Conservation (phyloP, 176 grass and related monocot genomes). For the Eleusine coracana region DNA sequence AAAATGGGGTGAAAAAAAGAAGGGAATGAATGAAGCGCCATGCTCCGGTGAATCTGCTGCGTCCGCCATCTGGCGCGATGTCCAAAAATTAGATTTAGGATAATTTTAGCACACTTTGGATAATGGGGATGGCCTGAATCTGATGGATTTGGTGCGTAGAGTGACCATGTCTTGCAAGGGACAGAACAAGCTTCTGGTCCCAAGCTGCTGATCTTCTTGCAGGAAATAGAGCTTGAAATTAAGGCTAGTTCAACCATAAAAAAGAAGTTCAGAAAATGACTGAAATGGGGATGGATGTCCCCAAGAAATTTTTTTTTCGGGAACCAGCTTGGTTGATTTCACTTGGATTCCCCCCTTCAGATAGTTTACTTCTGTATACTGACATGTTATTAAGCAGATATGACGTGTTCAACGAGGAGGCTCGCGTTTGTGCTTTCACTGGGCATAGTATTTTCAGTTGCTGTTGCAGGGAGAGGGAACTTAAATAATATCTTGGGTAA, state of each 20-base stretch:
- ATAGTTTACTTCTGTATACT: constrained; percentile 9
- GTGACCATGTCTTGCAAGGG: neutral
- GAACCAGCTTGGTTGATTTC: neutral
- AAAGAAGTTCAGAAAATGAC: neutral
- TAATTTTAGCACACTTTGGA: neutral
- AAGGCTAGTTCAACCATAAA: neutral
- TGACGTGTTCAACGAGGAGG: constrained; percentile 3
- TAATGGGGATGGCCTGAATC: constrained; percentile 35
- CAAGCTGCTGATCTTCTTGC: neutral
- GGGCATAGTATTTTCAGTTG: constrained; percentile 13
- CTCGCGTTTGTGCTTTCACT: constrained; percentile 29
- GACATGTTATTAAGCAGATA: constrained; percentile 29
- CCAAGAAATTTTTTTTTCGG: neutral
- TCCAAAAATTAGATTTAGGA: neutral
- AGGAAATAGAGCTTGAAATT: neutral
- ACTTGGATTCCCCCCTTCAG: neutral
- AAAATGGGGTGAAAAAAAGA: neutral
- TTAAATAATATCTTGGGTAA: constrained; percentile 38
- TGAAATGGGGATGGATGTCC: neutral
- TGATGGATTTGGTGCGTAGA: constrained; percentile 12
- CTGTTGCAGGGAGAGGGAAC: constrained; percentile 25
- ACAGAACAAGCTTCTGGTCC: neutral
- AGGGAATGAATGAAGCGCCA: neutral
- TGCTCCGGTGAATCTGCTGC: constrained; percentile 19
- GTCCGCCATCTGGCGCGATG: neutral